Evolutionary conservation across 495 filamentous ascomycete species (phyloP).

Genomic region (Saxophila tyrrhenica): DNA sequence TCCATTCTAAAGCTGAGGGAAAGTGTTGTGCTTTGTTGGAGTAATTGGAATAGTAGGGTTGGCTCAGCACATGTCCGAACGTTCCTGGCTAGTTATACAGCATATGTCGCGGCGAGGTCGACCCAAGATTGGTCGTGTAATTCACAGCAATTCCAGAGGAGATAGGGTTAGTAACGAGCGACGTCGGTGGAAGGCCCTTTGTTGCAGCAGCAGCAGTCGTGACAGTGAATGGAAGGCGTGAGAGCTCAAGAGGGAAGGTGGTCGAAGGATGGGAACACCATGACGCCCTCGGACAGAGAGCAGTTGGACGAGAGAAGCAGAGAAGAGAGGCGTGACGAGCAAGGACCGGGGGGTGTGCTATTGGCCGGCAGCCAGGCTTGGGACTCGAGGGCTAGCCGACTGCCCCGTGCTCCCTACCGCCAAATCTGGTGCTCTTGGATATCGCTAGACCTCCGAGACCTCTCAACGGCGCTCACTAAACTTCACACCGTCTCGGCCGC

Average conservation of each 20-base stretch:
- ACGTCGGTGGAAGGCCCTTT: neutral
- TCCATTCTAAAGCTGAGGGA: constrained; percentile 7
- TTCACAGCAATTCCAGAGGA: neutral
- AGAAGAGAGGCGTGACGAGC: neutral
- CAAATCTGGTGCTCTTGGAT: neutral
- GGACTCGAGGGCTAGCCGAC: neutral
- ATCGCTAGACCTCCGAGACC: neutral
- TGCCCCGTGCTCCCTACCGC: neutral
- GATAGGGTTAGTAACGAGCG: neutral
- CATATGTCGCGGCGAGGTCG: neutral
- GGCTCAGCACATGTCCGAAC: neutral
- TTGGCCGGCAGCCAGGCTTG: neutral
- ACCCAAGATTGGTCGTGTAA: neutral
- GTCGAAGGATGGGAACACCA: neutral
- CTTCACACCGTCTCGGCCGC: neutral
- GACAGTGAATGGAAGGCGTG: neutral
- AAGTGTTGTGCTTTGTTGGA: neutral
- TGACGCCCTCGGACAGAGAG: neutral
- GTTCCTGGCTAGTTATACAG: neutral
- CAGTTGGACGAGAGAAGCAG: neutral
- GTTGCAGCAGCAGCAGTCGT: no score
- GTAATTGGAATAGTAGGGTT: neutral
- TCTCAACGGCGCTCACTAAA: neutral
- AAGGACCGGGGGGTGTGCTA: neutral
- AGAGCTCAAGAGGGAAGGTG: neutral